phyloP scores from a whole-genome alignment of 2,329 filamentous ascomycete genomes.

The Xylariaceae sp. region DNA sequence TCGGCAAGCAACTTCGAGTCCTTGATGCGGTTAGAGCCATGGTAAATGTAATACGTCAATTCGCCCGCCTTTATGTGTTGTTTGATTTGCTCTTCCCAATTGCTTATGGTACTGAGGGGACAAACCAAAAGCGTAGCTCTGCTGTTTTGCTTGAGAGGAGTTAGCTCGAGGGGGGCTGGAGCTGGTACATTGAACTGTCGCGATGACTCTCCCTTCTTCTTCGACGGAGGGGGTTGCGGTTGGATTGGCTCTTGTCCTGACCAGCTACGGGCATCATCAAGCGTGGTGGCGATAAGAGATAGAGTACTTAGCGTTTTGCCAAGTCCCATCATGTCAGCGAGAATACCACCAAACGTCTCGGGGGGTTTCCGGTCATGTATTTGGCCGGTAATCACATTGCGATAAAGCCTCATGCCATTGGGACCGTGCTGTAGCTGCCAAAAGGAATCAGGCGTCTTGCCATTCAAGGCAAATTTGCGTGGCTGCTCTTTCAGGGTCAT shows the following conservation, averaged over 20 bases:
- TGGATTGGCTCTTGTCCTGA: conserved; percentile 59
- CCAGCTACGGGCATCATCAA: conserved; percentile 69
- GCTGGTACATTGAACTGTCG: conserved; percentile 48
- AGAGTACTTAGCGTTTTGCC: conserved; percentile 87
- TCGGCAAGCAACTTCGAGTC: conserved; percentile 71
- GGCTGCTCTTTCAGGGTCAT: conserved; percentile 80
- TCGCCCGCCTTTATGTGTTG: conserved; percentile 73
- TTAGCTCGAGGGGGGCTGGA: conserved; percentile 55
- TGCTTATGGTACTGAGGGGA: conserved; percentile 87
- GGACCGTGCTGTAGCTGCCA: conserved; percentile 70
- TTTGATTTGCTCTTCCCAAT: conserved; percentile 93
- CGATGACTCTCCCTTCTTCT: conserved; percentile 46
- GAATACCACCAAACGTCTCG: conserved; percentile 74
- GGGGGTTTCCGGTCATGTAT: conserved; percentile 65
- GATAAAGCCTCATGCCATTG: conserved; percentile 66
- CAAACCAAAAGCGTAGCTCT: conserved; percentile 86
- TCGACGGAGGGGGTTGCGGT: conserved; percentile 48
- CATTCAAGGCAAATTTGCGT: conserved; percentile 62
- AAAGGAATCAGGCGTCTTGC: conserved; percentile 70
- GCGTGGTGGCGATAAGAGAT: conserved; percentile 73
- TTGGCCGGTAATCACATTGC: conserved; percentile 85
- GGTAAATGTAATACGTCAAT: conserved; percentile 82
- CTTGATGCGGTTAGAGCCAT: conserved; percentile 78
- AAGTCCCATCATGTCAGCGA: conserved; percentile 90
- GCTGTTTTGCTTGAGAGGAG: conserved; percentile 68